Base-by-base conservation (phyloP, 192 early-diverging fungal genomes). In the Linnemannia zychae region DNA sequence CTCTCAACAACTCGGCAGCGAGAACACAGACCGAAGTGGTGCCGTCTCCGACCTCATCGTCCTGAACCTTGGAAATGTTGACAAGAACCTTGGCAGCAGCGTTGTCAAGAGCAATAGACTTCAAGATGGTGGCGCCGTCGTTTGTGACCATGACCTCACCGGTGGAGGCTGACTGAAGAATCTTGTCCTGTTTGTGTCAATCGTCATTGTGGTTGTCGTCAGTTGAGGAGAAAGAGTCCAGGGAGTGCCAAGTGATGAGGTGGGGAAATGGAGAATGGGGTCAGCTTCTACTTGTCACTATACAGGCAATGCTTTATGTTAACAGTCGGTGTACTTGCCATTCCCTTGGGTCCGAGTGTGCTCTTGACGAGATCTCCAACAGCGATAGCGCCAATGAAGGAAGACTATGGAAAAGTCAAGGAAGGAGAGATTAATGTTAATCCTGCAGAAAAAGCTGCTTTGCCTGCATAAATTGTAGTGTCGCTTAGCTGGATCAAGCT, bases 1-100 rank as follows among this genome's bases (percentile, higher is more conserved):
- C 96, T 47, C 97, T 90, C 77, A 99, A 92, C 69, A 99, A 90
- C 90, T 99, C 98, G 9, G 98, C 96, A 4, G 98, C 98, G 69
- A 99, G 91, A 40, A 99, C 97, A 87, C 97, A 98, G 20, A 99
- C 98, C 2, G 98, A 98, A 38, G 98, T 99, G n/a, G 98, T 99
- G 66, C 98, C 98, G 89, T 99, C 98, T 49, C 98, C 98, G 33
- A 99, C 98, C 90, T 99, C 98, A 87, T 99, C 97, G 90, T 99
- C 98, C 90, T 99, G 98, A 53, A 99, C 98, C 89, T 99, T 99
- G 66, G 98, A 98, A 77, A 99, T 97, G 92, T 98, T 98, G 79
- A 99, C 97, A 53, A 99, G 89, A 37, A 99, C 96, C 88, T 99
- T 99, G 80, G 98, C 98, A 34, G 98, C 98, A 6, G 98, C 96